Evolutionary conservation across 352 stramenopile species (phyloP).

Genomic region (Phytophthora boehmeriae): DNA sequence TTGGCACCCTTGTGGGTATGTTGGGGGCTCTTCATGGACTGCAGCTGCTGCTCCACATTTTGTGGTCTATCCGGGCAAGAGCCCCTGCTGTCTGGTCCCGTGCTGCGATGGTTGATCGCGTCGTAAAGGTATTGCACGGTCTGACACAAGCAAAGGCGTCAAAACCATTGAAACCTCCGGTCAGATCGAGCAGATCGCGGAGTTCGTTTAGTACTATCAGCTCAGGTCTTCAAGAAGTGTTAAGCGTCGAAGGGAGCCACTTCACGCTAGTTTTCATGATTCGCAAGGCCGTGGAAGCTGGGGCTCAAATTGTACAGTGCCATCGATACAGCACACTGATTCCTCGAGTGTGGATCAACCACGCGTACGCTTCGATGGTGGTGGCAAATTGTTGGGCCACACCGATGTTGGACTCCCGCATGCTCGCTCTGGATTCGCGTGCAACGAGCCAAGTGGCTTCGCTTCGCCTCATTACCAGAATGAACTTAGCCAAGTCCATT

Average conservation of each 20-base stretch:
- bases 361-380: slow-evolving; percentile 41
- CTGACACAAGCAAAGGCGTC: slow-evolving; percentile 6
- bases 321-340: slow-evolving; percentile 47
- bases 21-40: slow-evolving; percentile 23
- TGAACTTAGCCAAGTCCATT: slow-evolving; percentile 11
- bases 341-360: slow-evolving; percentile 51
- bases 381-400: slow-evolving; percentile 48
- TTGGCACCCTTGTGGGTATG: slow-evolving; percentile 27
- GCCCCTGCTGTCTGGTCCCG: slow-evolving; percentile 17
- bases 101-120: slow-evolving; percentile 10
- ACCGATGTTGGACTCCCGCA: slow-evolving; percentile 19
- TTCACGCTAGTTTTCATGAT: slow-evolving; percentile 25
- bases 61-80: slow-evolving; percentile 18
- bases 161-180: background rate
- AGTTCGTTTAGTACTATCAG: slow-evolving; percentile 6
- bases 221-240: slow-evolving; percentile 6
- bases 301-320: slow-evolving; percentile 44
- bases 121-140: background rate
- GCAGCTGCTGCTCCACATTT: slow-evolving; percentile 19
- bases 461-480: background rate
- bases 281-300: slow-evolving; percentile 16
- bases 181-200: background rate
- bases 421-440: slow-evolving; percentile 6
- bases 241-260: slow-evolving; percentile 25
- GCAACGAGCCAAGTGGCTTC: background rate